These are phyloP conservation scores for Sistotremastrum suecicum DNA, from an alignment of 768 basidiomycete genomes.

Conservation along the genomic window DNA sequence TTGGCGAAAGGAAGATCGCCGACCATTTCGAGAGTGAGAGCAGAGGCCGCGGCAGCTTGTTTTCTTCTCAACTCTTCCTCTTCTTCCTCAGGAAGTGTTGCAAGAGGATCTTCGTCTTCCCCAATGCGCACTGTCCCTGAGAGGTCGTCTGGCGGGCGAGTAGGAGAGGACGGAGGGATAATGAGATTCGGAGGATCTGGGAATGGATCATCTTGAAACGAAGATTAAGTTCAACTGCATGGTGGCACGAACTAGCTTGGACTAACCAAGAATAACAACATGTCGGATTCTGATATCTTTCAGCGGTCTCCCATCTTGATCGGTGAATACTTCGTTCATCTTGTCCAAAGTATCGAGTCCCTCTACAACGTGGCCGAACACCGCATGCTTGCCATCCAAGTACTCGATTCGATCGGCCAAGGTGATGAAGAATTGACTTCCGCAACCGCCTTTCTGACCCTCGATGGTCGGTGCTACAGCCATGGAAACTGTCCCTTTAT, in stretches of 20 bases:
- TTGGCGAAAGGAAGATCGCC: constrained; percentile 97
- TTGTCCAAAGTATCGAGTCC: constrained; percentile 85
- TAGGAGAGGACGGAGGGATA: constrained; percentile 63
- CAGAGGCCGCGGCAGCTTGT: constrained; percentile 83
- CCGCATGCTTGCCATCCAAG: constrained; percentile 86
- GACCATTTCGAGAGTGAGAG: constrained; percentile 97
- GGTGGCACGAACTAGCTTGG: background rate
- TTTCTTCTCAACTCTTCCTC: constrained; percentile 69
- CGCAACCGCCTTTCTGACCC: constrained; percentile 62
- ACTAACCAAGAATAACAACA: constrained; percentile 82
- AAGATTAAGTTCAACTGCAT: constrained; percentile 1
- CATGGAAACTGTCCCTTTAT: constrained; percentile 91
- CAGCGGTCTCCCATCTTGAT: constrained; percentile 78
- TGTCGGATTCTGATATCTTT: constrained; percentile 93
- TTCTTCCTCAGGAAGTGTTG: constrained; percentile 73
- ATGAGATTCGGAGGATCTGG: constrained; percentile 71
- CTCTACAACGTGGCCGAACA: constrained; percentile 93
- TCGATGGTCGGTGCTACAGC: constrained; percentile 78
- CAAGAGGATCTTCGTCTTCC: constrained; percentile 86
- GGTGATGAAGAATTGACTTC: constrained; percentile 95
- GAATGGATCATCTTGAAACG: constrained; percentile 76
- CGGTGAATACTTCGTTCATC: constrained; percentile 82
- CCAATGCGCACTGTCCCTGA: constrained; percentile 66
- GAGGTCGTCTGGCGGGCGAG: constrained; percentile 59
- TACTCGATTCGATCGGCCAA: constrained; percentile 85